A percentile compares a stretch with the other conserved stretches of the same genome.
phyloP scores from a whole-genome alignment of 23 red algal species.

The Rhodosorus marinus region DNA sequence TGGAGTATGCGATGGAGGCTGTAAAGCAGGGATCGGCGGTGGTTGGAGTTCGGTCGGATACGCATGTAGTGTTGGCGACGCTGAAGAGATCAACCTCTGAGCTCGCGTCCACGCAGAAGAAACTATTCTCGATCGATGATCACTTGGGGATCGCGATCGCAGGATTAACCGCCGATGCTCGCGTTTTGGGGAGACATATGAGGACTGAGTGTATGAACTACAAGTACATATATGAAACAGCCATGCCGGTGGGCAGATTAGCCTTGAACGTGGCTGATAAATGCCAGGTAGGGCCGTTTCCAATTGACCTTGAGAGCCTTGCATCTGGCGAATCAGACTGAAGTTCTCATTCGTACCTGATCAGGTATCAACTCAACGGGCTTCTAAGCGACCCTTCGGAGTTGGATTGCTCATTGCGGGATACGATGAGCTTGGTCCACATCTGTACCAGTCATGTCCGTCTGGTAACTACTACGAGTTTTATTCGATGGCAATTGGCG shows the following conservation, averaged over 20 bases:
- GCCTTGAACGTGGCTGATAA: constrained; percentile 81
- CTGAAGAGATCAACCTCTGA: constrained; percentile 90
- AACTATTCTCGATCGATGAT: constrained; percentile 71
- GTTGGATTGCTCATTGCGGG: constrained; percentile 88
- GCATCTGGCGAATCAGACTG: too few relatives aligned
- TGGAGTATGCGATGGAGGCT: constrained; percentile 99
- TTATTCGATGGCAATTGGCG: constrained; percentile 76
- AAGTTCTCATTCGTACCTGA: too few relatives aligned
- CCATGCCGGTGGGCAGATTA: constrained; percentile 58
- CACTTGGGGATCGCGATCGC: constrained; percentile 92
- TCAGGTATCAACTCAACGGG: constrained; percentile 84
- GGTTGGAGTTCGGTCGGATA: constrained; percentile 66
- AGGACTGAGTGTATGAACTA: constrained; percentile 83
- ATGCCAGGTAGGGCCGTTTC: constrained; percentile 25
- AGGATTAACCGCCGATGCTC: constrained; percentile 80
- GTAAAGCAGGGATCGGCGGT: constrained; percentile 97
- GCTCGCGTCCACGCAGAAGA: constrained; percentile 81
- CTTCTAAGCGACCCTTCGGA: constrained; percentile 82
- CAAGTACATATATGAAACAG: constrained; percentile 68
- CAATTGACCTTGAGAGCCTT: too few relatives aligned
- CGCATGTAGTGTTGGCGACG: constrained; percentile 80
- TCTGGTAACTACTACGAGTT: constrained; percentile 89
- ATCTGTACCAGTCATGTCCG: constrained; percentile 88
- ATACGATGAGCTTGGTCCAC: constrained; percentile 66
- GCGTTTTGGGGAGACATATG: constrained; percentile 78